Evolutionary conservation across 2,329 filamentous ascomycete genomes (phyloP).

Genomic region (Aspergillus quadrilineatus): DNA sequence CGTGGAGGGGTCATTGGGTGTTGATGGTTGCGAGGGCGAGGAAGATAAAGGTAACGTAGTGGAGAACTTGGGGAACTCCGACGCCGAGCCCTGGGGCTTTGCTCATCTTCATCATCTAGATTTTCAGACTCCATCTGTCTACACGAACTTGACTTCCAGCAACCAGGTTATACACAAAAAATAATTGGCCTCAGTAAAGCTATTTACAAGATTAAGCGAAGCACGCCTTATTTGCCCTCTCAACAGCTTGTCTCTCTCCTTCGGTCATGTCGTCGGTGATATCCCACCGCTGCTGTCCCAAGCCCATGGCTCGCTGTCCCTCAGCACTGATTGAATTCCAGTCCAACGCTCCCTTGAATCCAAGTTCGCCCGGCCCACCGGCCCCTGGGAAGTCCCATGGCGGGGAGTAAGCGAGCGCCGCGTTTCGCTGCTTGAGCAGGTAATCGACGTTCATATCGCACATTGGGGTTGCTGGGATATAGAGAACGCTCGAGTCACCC

Average conservation of each 20-base stretch:
- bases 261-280: constrained; percentile 47
- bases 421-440: constrained; percentile 66
- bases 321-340: constrained; percentile 45
- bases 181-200: background rate
- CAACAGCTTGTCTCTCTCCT: constrained; percentile 53
- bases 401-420: constrained; percentile 67
- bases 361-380: constrained; percentile 42
- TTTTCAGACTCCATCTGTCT: background rate
- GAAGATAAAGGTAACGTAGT: constrained; percentile 3
- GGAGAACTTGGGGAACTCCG: background rate
- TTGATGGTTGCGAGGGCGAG: constrained; percentile 6
- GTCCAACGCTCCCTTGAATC: constrained; percentile 40
- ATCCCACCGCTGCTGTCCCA: constrained; percentile 52
- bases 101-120: background rate
- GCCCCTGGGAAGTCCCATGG: constrained; percentile 69
- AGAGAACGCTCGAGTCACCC: constrained; percentile 77
- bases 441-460: constrained; percentile 74
- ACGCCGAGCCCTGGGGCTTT: background rate
- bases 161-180: background rate
- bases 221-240: constrained; percentile 55
- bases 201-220: constrained; percentile 36
- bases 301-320: constrained; percentile 56
- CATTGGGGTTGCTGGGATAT: constrained; percentile 82
- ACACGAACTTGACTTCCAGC: background rate
- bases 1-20: constrained; percentile 35